Evolutionary conservation across 2,329 filamentous ascomycete species (phyloP).

Genomic region (Fusarium mangiferae): DNA sequence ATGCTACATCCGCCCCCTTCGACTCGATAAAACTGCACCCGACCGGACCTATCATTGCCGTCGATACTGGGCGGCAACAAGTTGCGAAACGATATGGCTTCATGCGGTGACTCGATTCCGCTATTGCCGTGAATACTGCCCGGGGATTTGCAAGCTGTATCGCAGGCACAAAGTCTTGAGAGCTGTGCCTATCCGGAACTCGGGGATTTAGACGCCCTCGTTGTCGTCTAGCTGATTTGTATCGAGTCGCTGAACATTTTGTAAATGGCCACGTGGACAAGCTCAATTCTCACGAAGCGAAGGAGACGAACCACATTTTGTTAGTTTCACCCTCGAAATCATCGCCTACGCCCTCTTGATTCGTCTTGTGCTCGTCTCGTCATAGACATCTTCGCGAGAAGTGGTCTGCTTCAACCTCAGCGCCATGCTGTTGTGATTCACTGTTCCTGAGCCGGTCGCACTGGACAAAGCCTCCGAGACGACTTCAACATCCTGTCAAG

Average conservation of each 20-base stretch:
- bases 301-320: not conserved
- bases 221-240: not conserved
- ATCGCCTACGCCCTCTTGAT: not conserved
- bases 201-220: fast-evolving
- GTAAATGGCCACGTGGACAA: not conserved
- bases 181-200: fast-evolving
- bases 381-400: not conserved
- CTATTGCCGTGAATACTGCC: not conserved
- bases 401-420: not conserved
- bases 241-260: not conserved
- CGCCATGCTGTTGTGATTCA: not conserved
- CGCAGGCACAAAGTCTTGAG: not conserved
- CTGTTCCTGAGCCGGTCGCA: too few relatives aligned
- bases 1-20: not conserved
- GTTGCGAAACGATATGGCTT: not conserved
- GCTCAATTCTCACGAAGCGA: not conserved
- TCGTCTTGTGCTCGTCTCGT: too few relatives aligned
- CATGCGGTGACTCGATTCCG: not conserved
- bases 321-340: fast-evolving
- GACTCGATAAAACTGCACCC: not conserved
- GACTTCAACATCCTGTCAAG: not conserved
- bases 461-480: not conserved
- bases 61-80: not conserved
- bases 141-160: not conserved
- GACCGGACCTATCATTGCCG: not conserved